Conservation (phyloP, 805 yeast species). For the Helenozyma rhizophorensis region DNA sequence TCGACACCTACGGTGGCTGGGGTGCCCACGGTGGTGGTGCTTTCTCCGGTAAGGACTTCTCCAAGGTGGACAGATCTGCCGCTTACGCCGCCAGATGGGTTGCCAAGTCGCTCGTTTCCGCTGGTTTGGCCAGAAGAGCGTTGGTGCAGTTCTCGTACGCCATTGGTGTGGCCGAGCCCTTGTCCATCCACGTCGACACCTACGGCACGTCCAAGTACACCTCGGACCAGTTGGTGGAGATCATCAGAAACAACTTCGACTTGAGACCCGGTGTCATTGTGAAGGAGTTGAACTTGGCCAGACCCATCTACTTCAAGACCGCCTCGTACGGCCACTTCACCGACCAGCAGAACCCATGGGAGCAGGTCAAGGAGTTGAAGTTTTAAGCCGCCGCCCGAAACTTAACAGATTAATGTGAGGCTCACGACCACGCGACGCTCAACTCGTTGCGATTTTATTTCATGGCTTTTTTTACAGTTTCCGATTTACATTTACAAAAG, state of each 20-base stretch:
- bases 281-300: conserved; percentile 92
- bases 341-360: conserved; percentile 98
- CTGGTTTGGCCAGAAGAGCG: conserved; percentile 95
- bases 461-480: conserved; percentile 14
- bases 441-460: conserved; percentile 37
- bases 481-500: conserved; percentile 24
- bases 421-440: conserved; percentile 39
- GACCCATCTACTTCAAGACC: conserved; percentile 98
- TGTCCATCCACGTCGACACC: conserved; percentile 94
- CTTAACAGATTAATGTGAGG: conserved; percentile 36
- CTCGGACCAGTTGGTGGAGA: conserved; percentile 84
- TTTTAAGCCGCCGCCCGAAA: conserved; percentile 34
- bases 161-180: conserved; percentile 99
- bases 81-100: conserved; percentile 99
- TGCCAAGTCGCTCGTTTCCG: conserved; percentile 94
- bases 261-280: conserved; percentile 99
- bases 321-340: conserved; percentile 99
- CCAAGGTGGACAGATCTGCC: conserved; percentile 99
- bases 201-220: conserved; percentile 95
- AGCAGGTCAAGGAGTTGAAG: conserved; percentile 81
- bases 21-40: conserved; percentile 99
- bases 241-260: conserved; percentile 92
- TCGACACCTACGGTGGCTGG: conserved; percentile 99
- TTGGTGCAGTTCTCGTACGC: conserved; percentile 99
- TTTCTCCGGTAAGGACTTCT: conserved; percentile 99